Evolutionary conservation across 257 asterid species (phyloP).

Genomic region (Leonotis leonurus): DNA sequence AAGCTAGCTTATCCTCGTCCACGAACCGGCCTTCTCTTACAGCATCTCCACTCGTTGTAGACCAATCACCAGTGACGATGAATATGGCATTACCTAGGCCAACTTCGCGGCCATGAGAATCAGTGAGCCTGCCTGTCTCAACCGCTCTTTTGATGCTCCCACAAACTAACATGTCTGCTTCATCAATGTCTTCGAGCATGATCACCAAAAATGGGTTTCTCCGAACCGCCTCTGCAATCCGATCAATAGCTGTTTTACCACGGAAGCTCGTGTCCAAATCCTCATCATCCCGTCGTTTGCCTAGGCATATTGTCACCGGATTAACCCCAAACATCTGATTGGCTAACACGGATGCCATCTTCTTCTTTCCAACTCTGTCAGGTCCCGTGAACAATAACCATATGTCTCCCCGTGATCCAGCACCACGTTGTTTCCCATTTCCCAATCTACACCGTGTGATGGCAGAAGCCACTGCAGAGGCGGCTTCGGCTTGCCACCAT

Average conservation of each 20-base stretch:
- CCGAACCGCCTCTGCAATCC: constrained; percentile 76
- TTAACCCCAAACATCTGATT: constrained; percentile 59
- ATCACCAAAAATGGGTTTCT: constrained; percentile 71
- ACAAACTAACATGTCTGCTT: constrained; percentile 60
- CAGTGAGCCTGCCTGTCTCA: constrained; percentile 75
- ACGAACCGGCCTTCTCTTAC: constrained; percentile 26
- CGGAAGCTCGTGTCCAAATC: constrained; percentile 48
- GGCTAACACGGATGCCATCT: constrained; percentile 70
- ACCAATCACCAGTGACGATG: constrained; percentile 84
- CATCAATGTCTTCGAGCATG: constrained; percentile 83
- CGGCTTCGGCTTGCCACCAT: constrained; percentile 99
- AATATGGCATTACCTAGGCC: constrained; percentile 77
- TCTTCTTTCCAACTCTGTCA: constrained; percentile 72
- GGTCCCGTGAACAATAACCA: constrained; percentile 91
- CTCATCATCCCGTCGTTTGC: constrained; percentile 43
- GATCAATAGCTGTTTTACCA: constrained; percentile 75
- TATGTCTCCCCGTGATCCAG: constrained; percentile 60
- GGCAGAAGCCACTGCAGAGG: constrained; percentile 72
- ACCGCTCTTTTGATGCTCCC: constrained; percentile 68
- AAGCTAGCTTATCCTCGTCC: constrained; percentile 41
- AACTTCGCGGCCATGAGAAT: constrained; percentile 87
- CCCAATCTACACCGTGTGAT: constrained; percentile 71
- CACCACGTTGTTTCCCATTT: constrained; percentile 58
- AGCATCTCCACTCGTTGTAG: constrained; percentile 29
- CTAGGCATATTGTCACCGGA: constrained; percentile 57